Evolutionary conservation across 2,329 filamentous ascomycete species (phyloP).

Genomic region (Chaetomiaceae sp.): DNA sequence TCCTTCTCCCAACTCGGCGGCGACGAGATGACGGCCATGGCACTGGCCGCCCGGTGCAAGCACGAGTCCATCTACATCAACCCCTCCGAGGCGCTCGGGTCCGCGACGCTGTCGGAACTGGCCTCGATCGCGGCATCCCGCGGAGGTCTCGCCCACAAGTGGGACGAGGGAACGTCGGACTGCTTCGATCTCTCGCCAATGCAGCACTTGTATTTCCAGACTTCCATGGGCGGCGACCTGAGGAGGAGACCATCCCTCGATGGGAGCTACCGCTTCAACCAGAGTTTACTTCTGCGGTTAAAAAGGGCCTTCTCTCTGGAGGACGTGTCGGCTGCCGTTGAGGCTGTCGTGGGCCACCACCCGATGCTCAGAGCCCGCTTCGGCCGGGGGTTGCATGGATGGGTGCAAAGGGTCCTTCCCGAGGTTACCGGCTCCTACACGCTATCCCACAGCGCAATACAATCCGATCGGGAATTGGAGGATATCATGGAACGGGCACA

Average conservation of each 20-base stretch:
- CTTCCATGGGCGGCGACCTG: conserved; percentile 37
- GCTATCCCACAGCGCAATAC: conserved; percentile 40
- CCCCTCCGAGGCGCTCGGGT: conserved; percentile 36
- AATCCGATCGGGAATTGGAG: conserved; percentile 40
- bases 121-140: conserved; percentile 35
- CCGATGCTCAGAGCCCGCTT: conserved; percentile 50
- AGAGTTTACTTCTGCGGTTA: conserved; percentile 45
- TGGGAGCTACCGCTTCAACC: conserved; percentile 46
- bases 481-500: conserved; percentile 40
- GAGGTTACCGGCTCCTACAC: conserved; percentile 40
- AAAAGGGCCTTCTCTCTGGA: conserved; percentile 38
- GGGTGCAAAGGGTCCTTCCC: conserved; percentile 44
- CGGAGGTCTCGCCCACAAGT: conserved; percentile 29
- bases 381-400: conserved; percentile 33
- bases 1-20: conserved; percentile 40
- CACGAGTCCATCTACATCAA: conserved; percentile 37
- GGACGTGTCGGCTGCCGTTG: conserved; percentile 45
- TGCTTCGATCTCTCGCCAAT: conserved; percentile 48
- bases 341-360: conserved; percentile 46
- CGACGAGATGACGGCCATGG: conserved; percentile 37
- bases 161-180: conserved; percentile 33
- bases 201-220: conserved; percentile 51
- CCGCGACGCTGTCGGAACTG: conserved; percentile 37
- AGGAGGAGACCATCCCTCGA: conserved; percentile 30
- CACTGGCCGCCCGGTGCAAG: conserved; percentile 37